These are phyloP conservation scores for Lasiosphaeris hirsuta DNA, from an alignment of 495 filamentous ascomycete species.

Conservation along the genomic window DNA sequence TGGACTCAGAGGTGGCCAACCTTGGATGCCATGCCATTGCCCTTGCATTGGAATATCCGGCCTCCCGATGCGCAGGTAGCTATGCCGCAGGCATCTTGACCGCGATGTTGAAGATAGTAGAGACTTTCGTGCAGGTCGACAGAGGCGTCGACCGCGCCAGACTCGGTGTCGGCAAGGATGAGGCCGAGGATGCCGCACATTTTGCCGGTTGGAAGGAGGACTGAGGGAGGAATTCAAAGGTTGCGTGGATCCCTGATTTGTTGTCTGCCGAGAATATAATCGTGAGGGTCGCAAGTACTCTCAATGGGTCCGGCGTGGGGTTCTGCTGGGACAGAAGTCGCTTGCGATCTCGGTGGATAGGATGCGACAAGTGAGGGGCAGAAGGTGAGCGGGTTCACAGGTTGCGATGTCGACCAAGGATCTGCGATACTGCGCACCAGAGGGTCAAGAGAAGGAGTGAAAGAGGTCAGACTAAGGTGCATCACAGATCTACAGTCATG, in stretches of 20 bases:
- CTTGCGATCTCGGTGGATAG: background rate
- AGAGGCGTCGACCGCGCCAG: constrained; percentile 30
- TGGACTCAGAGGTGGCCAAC: constrained; percentile 23
- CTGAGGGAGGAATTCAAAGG: background rate
- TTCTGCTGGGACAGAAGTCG: background rate
- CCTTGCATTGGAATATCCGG: constrained; percentile 85
- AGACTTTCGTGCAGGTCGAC: constrained; percentile 85
- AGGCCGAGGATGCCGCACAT: constrained; percentile 90
- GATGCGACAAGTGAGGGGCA: background rate
- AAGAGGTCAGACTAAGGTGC: background rate
- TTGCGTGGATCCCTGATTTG: background rate
- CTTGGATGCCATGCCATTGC: constrained; percentile 86
- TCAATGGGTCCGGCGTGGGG: background rate
- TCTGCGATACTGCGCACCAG: too few species aligned
- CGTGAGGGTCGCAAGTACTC: too few species aligned
- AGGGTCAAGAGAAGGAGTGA: background rate
- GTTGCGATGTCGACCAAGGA: too few species aligned
- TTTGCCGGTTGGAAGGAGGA: constrained; percentile 16
- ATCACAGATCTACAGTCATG: background rate
- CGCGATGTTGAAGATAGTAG: constrained; percentile 78
- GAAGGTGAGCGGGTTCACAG: too few species aligned
- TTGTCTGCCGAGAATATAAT: too few species aligned
- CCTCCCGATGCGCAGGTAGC: constrained; percentile 74
- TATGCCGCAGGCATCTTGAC: constrained; percentile 91
- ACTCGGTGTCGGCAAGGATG: constrained; percentile 63